Conservation (phyloP, 768 basidiomycete genomes). For the Dacryopinax primogenitus region DNA sequence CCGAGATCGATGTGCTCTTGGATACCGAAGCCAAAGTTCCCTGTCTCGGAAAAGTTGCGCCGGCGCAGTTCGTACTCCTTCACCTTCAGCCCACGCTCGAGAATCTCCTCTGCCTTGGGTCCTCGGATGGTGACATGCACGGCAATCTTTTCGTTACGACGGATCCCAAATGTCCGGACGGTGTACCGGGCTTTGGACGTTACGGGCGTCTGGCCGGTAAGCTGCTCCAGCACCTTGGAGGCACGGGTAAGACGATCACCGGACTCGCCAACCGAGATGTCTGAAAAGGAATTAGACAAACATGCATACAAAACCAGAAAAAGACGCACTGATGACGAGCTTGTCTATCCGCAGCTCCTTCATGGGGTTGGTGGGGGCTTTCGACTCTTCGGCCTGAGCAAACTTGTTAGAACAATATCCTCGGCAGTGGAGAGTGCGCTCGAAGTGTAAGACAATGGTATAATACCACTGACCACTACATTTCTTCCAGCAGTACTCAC, state of each 20-base stretch:
- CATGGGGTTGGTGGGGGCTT: constrained; percentile 83
- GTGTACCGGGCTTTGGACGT: constrained; percentile 99
- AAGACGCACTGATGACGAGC: constrained; percentile 90
- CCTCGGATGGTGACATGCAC: constrained; percentile 98
- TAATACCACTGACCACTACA: background rate
- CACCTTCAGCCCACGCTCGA: constrained; percentile 97
- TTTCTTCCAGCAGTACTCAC: background rate
- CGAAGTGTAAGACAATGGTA: background rate
- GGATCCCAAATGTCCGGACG: constrained; percentile 96
- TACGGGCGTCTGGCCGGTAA: constrained; percentile 97
- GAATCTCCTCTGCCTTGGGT: constrained; percentile 98
- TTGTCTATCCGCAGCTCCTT: constrained; percentile 95
- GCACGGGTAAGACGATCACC: constrained; percentile 98
- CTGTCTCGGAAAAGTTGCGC: constrained; percentile 95
- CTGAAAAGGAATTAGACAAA: constrained; percentile 32
- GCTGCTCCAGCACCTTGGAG: constrained; percentile 97
- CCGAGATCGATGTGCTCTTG: constrained; percentile 99
- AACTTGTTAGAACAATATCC: background rate
- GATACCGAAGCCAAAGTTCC: constrained; percentile 99
- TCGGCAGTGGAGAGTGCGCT: background rate
- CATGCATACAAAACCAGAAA: background rate
- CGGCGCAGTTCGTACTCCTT: constrained; percentile 99
- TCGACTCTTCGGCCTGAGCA: constrained; percentile 71
- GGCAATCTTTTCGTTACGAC: constrained; percentile 99
- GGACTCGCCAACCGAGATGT: constrained; percentile 99